phyloP scores from a whole-genome alignment of 495 filamentous ascomycete genomes.

The Daldinia concentrica region DNA sequence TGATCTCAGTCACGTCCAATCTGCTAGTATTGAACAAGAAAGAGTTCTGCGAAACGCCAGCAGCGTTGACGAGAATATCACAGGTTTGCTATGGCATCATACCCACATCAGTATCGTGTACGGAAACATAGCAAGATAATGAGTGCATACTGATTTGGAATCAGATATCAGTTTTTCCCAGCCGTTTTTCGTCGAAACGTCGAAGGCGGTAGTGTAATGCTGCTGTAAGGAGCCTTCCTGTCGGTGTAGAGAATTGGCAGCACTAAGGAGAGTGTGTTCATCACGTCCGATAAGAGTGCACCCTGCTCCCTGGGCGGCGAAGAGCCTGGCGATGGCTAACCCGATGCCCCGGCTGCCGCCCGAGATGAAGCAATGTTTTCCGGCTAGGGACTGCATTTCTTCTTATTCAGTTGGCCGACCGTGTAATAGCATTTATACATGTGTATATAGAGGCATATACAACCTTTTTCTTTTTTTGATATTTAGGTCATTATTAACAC shows the following conservation, averaged over 20 bases:
- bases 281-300: conserved; percentile 66
- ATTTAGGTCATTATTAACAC: not conserved
- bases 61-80: conserved; percentile 81
- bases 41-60: conserved; percentile 70
- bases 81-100: conserved; percentile 2
- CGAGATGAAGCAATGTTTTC: conserved; percentile 52
- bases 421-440: no score
- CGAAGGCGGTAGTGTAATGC: conserved; percentile 27
- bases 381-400: conserved; percentile 38
- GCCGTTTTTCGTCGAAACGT: conserved; percentile 20
- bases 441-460: no score
- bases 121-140: not conserved
- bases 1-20: conserved; percentile 55
- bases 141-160: conserved; percentile 21
- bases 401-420: not conserved
- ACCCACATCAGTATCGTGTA: not conserved
- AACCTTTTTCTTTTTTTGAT: not conserved
- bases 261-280: conserved; percentile 49
- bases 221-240: conserved; percentile 25
- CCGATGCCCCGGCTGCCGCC: conserved; percentile 57
- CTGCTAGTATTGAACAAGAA: conserved; percentile 62
- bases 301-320: conserved; percentile 68
- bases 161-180: conserved; percentile 36
- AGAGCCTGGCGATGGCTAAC: conserved; percentile 67
- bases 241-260: conserved; percentile 37